Percentiles rank a stretch among this genome's conserved stretches.
Evolutionary conservation across 345 rosid genomes (phyloP).

Genomic region (Sonneratia caseolaris): DNA sequence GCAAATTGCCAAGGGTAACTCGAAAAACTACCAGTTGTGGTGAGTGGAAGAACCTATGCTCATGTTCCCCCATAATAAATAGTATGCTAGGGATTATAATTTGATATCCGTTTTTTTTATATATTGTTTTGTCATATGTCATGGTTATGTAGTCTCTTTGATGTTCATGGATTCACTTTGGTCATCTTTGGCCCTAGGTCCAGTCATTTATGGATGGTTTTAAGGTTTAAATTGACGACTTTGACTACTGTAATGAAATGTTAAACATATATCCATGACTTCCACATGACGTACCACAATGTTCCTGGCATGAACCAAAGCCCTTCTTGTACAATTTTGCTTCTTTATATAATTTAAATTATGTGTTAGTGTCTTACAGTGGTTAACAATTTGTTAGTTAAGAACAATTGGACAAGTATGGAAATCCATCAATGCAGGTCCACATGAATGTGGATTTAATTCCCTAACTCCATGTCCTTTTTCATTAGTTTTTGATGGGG

Average conservation of each 20-base stretch:
- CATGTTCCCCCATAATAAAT: neutral
- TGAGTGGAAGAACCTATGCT: slow-evolving; percentile 18
- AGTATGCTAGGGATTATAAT: neutral
- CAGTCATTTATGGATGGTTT: neutral
- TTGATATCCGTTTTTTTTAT: neutral
- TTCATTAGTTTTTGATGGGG: neutral
- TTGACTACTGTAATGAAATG: neutral
- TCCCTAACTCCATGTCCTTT: neutral
- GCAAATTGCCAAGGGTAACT: slow-evolving; percentile 44
- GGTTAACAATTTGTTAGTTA: neutral
- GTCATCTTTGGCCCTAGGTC: neutral
- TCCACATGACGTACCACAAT: neutral
- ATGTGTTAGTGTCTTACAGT: neutral
- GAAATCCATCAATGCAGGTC: neutral
- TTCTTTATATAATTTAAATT: neutral
- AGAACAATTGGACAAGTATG: neutral
- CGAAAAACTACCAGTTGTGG: slow-evolving; percentile 94
- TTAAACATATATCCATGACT: neutral
- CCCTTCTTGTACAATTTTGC: neutral
- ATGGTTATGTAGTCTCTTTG: neutral
- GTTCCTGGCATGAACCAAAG: neutral
- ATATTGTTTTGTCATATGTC: neutral
- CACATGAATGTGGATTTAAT: neutral
- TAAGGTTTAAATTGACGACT: neutral
- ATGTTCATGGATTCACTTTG: neutral